phyloP scores from a whole-genome alignment of 2,329 filamentous ascomycete genomes.

The Nigrospora oryzae region DNA sequence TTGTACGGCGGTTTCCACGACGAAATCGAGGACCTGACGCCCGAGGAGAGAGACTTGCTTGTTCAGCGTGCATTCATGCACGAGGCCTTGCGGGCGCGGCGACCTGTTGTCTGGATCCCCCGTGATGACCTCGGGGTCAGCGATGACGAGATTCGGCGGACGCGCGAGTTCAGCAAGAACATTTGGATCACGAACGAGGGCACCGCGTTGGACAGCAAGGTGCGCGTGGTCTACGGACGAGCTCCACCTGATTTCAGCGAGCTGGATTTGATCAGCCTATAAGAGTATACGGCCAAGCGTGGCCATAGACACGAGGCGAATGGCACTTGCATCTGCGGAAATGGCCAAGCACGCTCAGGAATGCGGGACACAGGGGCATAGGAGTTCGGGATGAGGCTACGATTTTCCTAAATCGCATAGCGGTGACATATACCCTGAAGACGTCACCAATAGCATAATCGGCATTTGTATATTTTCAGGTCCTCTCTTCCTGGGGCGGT shows the following conservation, averaged over 20 bases:
- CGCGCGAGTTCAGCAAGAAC: slow-evolving; percentile 63
- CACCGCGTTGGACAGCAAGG: slow-evolving; percentile 76
- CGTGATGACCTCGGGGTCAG: slow-evolving; percentile 83
- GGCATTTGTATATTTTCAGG: too few relatives aligned
- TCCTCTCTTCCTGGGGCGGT: too few relatives aligned
- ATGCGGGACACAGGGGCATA: too few relatives aligned
- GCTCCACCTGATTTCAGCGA: slow-evolving; percentile 88
- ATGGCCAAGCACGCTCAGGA: too few relatives aligned
- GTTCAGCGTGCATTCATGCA: slow-evolving; percentile 88
- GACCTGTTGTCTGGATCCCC: slow-evolving; percentile 91
- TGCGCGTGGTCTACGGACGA: slow-evolving; percentile 72
- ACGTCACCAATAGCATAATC: too few relatives aligned
- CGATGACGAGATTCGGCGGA: slow-evolving; percentile 81
- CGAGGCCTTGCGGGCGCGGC: slow-evolving; percentile 71
- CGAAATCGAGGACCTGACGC: slow-evolving; percentile 88
- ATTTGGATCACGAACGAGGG: slow-evolving; percentile 95
- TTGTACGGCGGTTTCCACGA: slow-evolving; percentile 84
- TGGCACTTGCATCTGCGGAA: too few relatives aligned
- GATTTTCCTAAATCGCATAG: too few relatives aligned
- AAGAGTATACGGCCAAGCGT: slow-evolving; percentile 3
- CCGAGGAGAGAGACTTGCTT: slow-evolving; percentile 78
- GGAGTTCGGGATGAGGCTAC: too few relatives aligned
- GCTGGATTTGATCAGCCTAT: slow-evolving; percentile 77
- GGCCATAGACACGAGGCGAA: too few relatives aligned
- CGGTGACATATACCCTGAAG: too few relatives aligned